Conservation (phyloP, 192 early-diverging fungal species). For the Rhizoclosmatium sp. region DNA sequence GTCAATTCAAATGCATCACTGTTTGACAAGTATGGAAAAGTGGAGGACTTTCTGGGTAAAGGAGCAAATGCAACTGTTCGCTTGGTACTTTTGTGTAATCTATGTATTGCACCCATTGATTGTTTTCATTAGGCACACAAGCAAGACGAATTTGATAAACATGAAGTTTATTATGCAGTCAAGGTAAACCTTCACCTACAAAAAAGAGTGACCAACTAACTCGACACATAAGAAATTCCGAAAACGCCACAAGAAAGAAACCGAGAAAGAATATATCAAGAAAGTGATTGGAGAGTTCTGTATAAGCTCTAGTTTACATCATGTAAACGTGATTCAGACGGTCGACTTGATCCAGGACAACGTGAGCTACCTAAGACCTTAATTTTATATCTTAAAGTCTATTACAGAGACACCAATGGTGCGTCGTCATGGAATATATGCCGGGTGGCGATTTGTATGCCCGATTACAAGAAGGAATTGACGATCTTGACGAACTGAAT, state of each 20-base stretch:
- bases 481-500: slow-evolving; percentile 51
- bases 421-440: slow-evolving; percentile 66
- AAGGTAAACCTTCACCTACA: slow-evolving; percentile 51
- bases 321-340: slow-evolving; percentile 91
- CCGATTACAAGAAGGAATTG: slow-evolving; percentile 43
- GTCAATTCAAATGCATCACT: slow-evolving; percentile 43
- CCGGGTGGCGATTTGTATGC: slow-evolving; percentile 61
- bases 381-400: slow-evolving; percentile 9
- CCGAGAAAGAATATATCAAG: slow-evolving; percentile 91
- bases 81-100: slow-evolving; percentile 45
- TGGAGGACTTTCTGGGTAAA: slow-evolving; percentile 59
- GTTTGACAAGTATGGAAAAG: slow-evolving; percentile 60
- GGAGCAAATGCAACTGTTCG: slow-evolving; percentile 61
- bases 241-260: slow-evolving; percentile 84
- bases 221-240: slow-evolving; percentile 74
- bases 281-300: slow-evolving; percentile 96
- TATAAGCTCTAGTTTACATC: slow-evolving; percentile 89
- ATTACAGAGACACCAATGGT: slow-evolving; percentile 52
- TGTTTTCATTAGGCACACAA: slow-evolving; percentile 42
- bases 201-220: neutral
- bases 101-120: neutral
- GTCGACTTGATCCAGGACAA: slow-evolving; percentile 95
- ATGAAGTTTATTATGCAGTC: slow-evolving; percentile 75
- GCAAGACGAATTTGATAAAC: slow-evolving; percentile 27
- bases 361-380: slow-evolving; percentile 22